A percentile compares a stretch with the other conserved stretches of the same genome.
Conservation (phyloP, 805 yeast genomes). For the Ogataea methylovora region DNA sequence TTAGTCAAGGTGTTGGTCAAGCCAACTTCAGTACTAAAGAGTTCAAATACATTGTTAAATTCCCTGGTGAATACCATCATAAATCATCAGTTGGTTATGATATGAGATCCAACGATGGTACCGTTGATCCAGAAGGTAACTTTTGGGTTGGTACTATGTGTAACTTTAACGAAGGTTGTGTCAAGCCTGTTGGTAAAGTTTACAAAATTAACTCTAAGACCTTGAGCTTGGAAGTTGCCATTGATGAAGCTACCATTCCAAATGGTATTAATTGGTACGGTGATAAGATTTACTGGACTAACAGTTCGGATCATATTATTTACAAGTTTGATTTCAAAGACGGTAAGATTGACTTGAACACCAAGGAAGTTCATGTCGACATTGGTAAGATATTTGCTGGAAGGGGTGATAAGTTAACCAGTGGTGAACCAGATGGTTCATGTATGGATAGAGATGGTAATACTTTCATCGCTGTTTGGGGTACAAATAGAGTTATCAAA, state of each 20-base stretch:
- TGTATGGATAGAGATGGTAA: slow-evolving; percentile 46
- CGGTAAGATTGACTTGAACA: slow-evolving; percentile 23
- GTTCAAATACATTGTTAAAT: slow-evolving; percentile 31
- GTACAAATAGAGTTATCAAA: slow-evolving; percentile 48
- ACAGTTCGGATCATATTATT: slow-evolving; percentile 39
- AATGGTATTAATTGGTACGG: slow-evolving; percentile 63
- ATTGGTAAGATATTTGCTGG: slow-evolving; percentile 12
- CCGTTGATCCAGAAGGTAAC: slow-evolving; percentile 67
- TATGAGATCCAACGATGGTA: slow-evolving; percentile 76
- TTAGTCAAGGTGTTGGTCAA: slow-evolving; percentile 55
- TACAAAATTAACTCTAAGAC: slow-evolving; percentile 31
- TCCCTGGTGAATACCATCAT: slow-evolving; percentile 30
- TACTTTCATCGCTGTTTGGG: slow-evolving; percentile 63
- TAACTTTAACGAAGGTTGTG: slow-evolving; percentile 15
- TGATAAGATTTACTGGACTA: slow-evolving; percentile 43
- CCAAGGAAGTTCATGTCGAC: slow-evolving; percentile 32
- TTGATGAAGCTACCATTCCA: slow-evolving; percentile 44
- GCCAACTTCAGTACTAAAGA: slow-evolving; percentile 34
- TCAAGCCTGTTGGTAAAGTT: slow-evolving; percentile 46
- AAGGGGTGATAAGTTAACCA: slow-evolving; percentile 15
- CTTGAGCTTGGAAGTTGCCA: slow-evolving; percentile 11
- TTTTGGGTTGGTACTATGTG: slow-evolving; percentile 81
- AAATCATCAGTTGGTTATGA: slow-evolving; percentile 17
- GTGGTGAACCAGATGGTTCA: slow-evolving; percentile 79
- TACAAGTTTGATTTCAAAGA: slow-evolving; percentile 34